Percentiles rank a stretch among this genome's conserved stretches.
Evolutionary conservation across 768 basidiomycete species (phyloP).

Genomic region (Tulasnella sp.): DNA sequence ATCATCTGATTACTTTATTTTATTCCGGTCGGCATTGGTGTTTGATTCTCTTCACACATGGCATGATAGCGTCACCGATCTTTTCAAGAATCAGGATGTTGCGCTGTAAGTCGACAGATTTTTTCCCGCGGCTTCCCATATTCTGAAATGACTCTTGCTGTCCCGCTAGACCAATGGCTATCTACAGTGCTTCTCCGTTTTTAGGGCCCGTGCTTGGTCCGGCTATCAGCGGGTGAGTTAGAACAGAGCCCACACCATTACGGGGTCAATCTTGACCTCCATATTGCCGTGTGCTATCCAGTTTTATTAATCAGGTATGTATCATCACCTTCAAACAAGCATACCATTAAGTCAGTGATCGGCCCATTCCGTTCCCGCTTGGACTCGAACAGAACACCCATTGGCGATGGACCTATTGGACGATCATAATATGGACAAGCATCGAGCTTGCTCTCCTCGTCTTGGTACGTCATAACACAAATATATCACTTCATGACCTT

Average conservation of each 20-base stretch:
- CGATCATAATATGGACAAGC: constrained; percentile 59
- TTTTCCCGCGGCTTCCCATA: background rate
- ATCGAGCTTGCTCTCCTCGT: constrained; percentile 41
- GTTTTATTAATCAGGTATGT: constrained; percentile 59
- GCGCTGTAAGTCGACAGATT: constrained; percentile 21
- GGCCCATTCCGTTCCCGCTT: background rate
- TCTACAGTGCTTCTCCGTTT: constrained; percentile 45
- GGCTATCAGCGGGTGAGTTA: constrained; percentile 43
- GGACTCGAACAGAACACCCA: constrained; percentile 37
- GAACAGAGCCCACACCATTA: background rate
- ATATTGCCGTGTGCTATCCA: constrained; percentile 17
- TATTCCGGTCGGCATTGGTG: background rate
- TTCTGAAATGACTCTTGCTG: background rate
- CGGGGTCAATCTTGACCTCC: no score
- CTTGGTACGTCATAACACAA: constrained; percentile 31
- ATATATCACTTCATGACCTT: background rate
- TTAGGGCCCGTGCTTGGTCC: constrained; percentile 48
- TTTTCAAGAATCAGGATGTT: constrained; percentile 45
- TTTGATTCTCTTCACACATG: no score
- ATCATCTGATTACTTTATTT: background rate
- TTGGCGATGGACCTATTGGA: constrained; percentile 73
- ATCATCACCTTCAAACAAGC: background rate
- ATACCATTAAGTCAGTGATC: no score
- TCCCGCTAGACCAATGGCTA: constrained; percentile 39
- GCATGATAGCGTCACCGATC: constrained; percentile 46